Evolutionary conservation across 495 filamentous ascomycete species (phyloP), one percentile per base, ranked within the genome.

Genomic region (Niebla homalea): DNA sequence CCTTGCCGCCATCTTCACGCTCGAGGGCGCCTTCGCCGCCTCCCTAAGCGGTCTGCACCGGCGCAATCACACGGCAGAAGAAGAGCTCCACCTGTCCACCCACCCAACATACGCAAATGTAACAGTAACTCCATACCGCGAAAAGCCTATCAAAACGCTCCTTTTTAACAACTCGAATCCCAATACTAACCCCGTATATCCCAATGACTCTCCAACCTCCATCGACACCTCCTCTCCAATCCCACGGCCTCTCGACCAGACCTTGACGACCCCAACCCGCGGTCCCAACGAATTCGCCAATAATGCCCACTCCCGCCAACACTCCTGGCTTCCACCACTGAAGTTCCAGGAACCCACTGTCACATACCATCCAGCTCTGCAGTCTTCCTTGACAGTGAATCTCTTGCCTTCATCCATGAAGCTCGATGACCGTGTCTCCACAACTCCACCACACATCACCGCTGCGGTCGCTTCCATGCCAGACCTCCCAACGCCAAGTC

Each of bases 321-420:
- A 43, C 5, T 50, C 52, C 5, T 54, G 55, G 55, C 56, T 58
- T 16, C 56, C 56, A 23, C 52, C 52, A 8, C 37, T 58, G 16
- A 39, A 43, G 19, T 48, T 56, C 37, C 48, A 55, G 19, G 25
- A 50, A 12, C 39, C 46, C 14, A 22, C 40, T 16, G 46, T 49
- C n/a, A 36, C 23, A 5, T 25, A 29, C 2, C 35, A 48, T 43
- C 42, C 42, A 18, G 21, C 55, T 36, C 26, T 46, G 3, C 46
- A 45, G 22, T 32, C 29, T 12, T 11, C 29, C 29, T 32, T 12
- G 7, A 8, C 29, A 5, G 29, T 32, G 5, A 32, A 32, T 8
- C 29, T 32, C 7, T 12, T 32, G 2, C 29, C 29, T 12, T 32
- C 29, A 12, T 3, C 29, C 3, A 12, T 32, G 7, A 32, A 32